These are phyloP conservation scores for Erigeron philadelphicus DNA, from an alignment of 140 eudicot genomes.

Conservation along the genomic window DNA sequence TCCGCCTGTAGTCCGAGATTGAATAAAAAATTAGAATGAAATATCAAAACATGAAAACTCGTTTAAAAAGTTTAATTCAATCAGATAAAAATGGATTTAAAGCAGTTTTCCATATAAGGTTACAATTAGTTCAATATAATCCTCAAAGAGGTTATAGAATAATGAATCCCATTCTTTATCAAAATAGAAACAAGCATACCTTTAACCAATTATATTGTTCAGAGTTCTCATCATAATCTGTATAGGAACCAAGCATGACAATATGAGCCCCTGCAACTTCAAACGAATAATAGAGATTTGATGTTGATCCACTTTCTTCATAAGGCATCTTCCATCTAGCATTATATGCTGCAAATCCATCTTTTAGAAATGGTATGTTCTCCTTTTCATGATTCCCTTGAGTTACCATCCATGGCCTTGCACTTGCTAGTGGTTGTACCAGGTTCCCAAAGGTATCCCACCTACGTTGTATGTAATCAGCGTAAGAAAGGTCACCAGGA, in stretches of 20 bases:
- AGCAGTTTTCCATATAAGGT: neutral
- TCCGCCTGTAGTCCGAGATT: slow-evolving; percentile 51
- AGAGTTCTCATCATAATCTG: slow-evolving; percentile 66
- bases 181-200: slow-evolving; percentile 42
- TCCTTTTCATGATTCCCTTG: slow-evolving; percentile 92
- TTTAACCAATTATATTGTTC: slow-evolving; percentile 86
- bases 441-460: slow-evolving; percentile 92
- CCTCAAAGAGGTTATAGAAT: neutral
- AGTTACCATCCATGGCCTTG: slow-evolving; percentile 95
- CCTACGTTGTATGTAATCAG: slow-evolving; percentile 64
- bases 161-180: neutral
- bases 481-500: slow-evolving; percentile 92
- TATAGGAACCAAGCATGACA: slow-evolving; percentile 89
- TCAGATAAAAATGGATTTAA: neutral
- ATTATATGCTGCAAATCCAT: slow-evolving; percentile 63
- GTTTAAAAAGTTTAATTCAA: neutral
- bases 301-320: slow-evolving; percentile 81
- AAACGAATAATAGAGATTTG: slow-evolving; percentile 84
- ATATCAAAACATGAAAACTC: neutral
- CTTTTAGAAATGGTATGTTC: slow-evolving; percentile 50
- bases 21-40: neutral
- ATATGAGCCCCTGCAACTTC: slow-evolving; percentile 80
- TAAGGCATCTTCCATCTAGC: slow-evolving; percentile 98
- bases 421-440: slow-evolving; percentile 93
- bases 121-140: neutral